Percentiles rank a stretch among this genome's conserved stretches.
These are phyloP conservation scores for Croton laevigatus DNA, from an alignment of 441 rosid genomes.

Conservation along the genomic window DNA sequence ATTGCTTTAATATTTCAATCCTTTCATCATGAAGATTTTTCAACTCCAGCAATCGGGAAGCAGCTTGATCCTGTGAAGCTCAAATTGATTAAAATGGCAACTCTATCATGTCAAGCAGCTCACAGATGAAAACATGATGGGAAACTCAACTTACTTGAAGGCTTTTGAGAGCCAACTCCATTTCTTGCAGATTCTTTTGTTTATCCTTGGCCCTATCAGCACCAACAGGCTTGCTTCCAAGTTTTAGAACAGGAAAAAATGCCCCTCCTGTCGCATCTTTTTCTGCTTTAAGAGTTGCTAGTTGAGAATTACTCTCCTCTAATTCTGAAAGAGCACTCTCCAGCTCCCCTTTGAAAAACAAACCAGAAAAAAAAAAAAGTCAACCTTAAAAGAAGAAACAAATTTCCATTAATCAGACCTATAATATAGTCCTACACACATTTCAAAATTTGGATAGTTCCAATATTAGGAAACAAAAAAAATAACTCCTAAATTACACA, in stretches of 20 bases:
- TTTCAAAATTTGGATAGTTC: background rate
- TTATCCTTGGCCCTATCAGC: constrained; percentile 66
- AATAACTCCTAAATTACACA: background rate
- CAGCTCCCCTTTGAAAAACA: constrained; percentile 62
- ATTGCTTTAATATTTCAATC: constrained; percentile 52
- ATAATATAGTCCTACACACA: background rate
- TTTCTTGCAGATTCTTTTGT: constrained; percentile 70
- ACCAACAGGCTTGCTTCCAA: constrained; percentile 59
- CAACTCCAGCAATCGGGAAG: constrained; percentile 62
- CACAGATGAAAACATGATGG: constrained; percentile 21
- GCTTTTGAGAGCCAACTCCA: constrained; percentile 69
- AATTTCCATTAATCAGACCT: background rate
- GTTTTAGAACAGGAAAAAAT: constrained; percentile 67
- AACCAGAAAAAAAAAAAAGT: constrained; percentile 19
- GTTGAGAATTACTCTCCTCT: constrained; percentile 61
- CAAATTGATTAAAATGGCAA: constrained; percentile 25
- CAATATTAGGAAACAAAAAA: background rate
- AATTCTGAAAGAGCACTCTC: constrained; percentile 61
- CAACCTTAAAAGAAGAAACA: constrained; percentile 10
- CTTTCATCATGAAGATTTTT: constrained; percentile 72
- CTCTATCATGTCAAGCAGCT: constrained; percentile 23
- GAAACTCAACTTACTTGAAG: constrained; percentile 49
- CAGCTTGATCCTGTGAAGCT: constrained; percentile 65
- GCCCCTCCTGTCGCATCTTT: constrained; percentile 82
- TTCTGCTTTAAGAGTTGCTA: constrained; percentile 77